Conservation (phyloP, 163 green algal species). For the Botryococcus braunii region DNA sequence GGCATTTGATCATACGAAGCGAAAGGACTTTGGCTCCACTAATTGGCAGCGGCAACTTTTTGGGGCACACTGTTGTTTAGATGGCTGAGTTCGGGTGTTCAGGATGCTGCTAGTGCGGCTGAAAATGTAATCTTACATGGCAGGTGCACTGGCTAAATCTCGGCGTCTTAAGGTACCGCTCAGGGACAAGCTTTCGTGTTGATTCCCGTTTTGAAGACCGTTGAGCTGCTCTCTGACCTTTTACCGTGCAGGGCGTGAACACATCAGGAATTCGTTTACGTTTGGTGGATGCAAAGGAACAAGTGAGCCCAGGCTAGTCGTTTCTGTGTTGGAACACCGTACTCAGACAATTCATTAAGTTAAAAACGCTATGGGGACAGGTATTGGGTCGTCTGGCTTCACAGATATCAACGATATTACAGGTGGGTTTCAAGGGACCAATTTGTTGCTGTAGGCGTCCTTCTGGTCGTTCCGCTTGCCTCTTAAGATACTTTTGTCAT, state of each 20-base stretch:
- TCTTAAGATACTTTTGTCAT: not conserved
- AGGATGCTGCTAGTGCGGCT: too few relatives aligned
- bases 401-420: constrained; percentile 70
- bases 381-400: constrained; percentile 83
- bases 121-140: too few relatives aligned
- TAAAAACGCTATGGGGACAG: constrained; percentile 25
- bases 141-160: too few relatives aligned
- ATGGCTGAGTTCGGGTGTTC: too few relatives aligned
- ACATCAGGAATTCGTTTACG: constrained; percentile 48
- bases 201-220: too few relatives aligned
- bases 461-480: not conserved
- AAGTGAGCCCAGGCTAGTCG: constrained; percentile 19
- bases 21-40: too few relatives aligned
- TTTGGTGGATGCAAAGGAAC: constrained; percentile 63
- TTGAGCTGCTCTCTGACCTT: not conserved
- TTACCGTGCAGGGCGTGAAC: constrained; percentile 20
- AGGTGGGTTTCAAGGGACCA: constrained; percentile 10
- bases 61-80: too few relatives aligned
- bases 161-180: too few relatives aligned
- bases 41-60: too few relatives aligned
- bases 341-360: not conserved
- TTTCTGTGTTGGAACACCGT: constrained; percentile 3
- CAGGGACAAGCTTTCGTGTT: too few relatives aligned
- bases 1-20: too few relatives aligned
- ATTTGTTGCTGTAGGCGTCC: not conserved